Conservation (phyloP, 148 eudicot species). For the Drosera capensis region DNA sequence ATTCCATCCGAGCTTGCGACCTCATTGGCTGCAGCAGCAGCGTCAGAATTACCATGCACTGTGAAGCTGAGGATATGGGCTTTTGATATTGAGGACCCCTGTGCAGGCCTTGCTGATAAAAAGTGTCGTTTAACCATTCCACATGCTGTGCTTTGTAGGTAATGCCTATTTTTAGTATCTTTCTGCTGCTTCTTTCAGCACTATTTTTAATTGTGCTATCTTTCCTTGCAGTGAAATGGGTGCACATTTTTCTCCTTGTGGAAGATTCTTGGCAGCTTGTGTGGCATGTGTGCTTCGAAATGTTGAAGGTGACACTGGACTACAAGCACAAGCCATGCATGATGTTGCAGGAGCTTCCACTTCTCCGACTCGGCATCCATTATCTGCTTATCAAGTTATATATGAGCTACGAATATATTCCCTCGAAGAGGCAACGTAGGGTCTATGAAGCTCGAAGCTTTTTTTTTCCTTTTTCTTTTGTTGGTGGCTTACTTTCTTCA, state of each 20-base stretch:
- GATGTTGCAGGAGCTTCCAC: slow-evolving; percentile 48
- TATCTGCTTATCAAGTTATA: slow-evolving; percentile 79
- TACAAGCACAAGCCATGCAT: slow-evolving; percentile 38
- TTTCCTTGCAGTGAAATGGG: slow-evolving; percentile 90
- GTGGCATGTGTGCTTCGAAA: slow-evolving; percentile 85
- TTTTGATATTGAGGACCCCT: slow-evolving; percentile 66
- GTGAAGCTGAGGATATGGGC: slow-evolving; percentile 96
- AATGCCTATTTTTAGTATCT: neutral
- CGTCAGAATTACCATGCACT: slow-evolving; percentile 95
- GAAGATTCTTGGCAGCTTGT: slow-evolving; percentile 93
- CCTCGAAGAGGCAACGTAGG: slow-evolving; percentile 88
- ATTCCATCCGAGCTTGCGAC: slow-evolving; percentile 79
- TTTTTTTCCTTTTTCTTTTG: neutral
- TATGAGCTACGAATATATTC: slow-evolving; percentile 97
- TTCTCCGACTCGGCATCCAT: slow-evolving; percentile 96
- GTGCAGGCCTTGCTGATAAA: slow-evolving; percentile 54
- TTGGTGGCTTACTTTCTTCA: neutral
- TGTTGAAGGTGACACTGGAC: slow-evolving; percentile 55
- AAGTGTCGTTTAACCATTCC: slow-evolving; percentile 76
- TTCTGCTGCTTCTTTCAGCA: slow-evolving; percentile 4
- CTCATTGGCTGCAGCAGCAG: slow-evolving; percentile 79
- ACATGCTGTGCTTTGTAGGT: slow-evolving; percentile 99
- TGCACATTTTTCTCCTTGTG: slow-evolving; percentile 99
- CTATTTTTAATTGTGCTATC: neutral
- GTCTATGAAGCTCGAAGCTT: neutral